Percentiles rank a stretch among this genome's conserved stretches.
These are phyloP conservation scores for Leptodermis oblonga DNA, from an alignment of 257 asterid species.

Conservation along the genomic window DNA sequence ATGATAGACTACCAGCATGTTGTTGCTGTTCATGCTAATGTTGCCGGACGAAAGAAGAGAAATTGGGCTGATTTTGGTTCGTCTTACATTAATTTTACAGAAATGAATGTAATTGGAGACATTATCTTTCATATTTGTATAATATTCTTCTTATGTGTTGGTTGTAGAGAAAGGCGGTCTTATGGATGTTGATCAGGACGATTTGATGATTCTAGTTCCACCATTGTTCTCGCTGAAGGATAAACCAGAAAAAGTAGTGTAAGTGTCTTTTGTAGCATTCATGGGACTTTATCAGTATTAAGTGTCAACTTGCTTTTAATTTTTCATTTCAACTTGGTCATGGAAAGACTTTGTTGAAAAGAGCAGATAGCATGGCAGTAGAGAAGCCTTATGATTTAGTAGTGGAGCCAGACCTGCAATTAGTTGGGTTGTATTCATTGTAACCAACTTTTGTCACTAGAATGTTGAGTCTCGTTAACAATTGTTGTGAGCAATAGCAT, in stretches of 20 bases:
- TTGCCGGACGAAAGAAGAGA: conserved; percentile 62
- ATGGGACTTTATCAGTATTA: background rate
- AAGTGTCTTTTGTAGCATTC: conserved; percentile 31
- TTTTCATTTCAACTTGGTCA: background rate
- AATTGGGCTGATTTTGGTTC: conserved; percentile 69
- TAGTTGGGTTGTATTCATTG: background rate
- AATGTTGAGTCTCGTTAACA: background rate
- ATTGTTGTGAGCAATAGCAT: background rate
- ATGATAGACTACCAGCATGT: conserved; percentile 98
- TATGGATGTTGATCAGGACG: conserved; percentile 71
- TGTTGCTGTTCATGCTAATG: conserved; percentile 75
- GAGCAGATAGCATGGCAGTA: background rate
- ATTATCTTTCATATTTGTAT: conserved; percentile 14
- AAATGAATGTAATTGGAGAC: conserved; percentile 13
- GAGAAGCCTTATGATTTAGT: background rate
- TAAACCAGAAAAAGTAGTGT: conserved; percentile 66
- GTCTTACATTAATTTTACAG: conserved; percentile 24
- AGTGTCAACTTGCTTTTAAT: background rate
- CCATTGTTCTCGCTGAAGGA: conserved; percentile 77
- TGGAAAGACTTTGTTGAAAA: background rate
- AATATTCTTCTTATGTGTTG: conserved; percentile 19
- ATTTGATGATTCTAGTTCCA: conserved; percentile 75
- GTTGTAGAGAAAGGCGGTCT: conserved; percentile 52
- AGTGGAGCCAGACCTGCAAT: background rate
- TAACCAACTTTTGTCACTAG: background rate